Base-by-base conservation (phyloP, 2,329 filamentous ascomycete genomes). In the Leptosphaerulina australis region DNA sequence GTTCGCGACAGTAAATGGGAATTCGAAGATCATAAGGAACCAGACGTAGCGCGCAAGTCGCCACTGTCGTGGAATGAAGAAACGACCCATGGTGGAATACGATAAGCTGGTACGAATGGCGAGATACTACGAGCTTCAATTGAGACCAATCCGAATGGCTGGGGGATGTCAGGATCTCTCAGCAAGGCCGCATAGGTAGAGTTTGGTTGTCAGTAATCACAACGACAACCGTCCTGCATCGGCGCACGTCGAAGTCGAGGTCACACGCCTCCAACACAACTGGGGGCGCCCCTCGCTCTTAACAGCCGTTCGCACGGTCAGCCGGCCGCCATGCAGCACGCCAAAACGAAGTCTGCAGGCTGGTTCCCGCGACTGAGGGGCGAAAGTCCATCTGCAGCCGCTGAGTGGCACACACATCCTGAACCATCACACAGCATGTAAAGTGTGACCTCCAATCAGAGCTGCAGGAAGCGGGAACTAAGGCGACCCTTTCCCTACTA, bases 11-110 rank as follows among this genome's bases (percentile, higher is more conserved):
- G 86, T 83, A 56, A 85, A 81, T 28, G 76, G 73, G 43, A 92
- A 79, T 74, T 93, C 89, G 41, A 85, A 66, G 39, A 83, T 64
- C 76, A 92, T 83, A 57, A 89, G 76, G 38, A 69, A 77, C 55
- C 79, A 75, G 59, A 84, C 73, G 55, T 79, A 54, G 57, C 76
- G 78, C 31, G 79, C 78, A 21, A 79, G 73, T 46, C 79, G 78
- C 77, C 83, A 85, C 64, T 77, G 73, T 62, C 76, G 77, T 15
- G 83, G 79, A 45, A 85, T 38, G 74, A 84, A 56, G 81, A 85
- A 60, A 41, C 60, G 44, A 21, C 39, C 59, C 66, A 69, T 69
- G 31, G 34, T 55, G 59, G 28, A 31, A 10, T 12, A 34, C 12
- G 17, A 21, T 39, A 34, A 40, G 25, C 18, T 36, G 35, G 14